Evolutionary conservation across 371 early-diverging fungal genomes (phyloP).

Genomic region (Zopfochytrium polystomum): DNA sequence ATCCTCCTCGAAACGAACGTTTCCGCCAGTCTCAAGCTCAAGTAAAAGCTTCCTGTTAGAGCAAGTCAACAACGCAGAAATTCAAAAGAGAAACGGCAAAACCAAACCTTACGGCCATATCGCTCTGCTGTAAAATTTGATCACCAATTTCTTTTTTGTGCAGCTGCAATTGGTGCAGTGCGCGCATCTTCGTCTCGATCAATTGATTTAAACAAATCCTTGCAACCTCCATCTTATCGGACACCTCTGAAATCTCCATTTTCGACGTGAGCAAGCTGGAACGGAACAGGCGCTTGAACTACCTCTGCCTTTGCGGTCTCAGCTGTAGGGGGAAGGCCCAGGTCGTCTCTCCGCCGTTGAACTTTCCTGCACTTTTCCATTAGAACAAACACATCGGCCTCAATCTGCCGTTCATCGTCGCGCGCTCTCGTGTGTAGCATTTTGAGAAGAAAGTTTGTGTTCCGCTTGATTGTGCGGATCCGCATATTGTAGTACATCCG

Average conservation of each 20-base stretch:
- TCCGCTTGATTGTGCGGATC: constrained; percentile 49
- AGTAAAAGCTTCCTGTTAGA: constrained; percentile 39
- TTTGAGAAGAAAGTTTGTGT: constrained; percentile 48
- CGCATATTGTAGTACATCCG: constrained; percentile 59
- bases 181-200: constrained; percentile 28
- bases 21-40: constrained; percentile 56
- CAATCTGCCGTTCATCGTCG: constrained; percentile 19
- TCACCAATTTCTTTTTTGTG: constrained; percentile 30
- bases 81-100: background rate
- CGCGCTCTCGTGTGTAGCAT: constrained; percentile 23
- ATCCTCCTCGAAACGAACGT: constrained; percentile 54
- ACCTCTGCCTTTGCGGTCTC: constrained; percentile 6
- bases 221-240: constrained; percentile 26
- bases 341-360: constrained; percentile 34
- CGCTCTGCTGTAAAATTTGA: constrained; percentile 43
- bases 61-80: background rate
- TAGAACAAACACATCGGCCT: constrained; percentile 28
- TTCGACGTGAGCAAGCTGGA: no score
- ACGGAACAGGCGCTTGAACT: no score
- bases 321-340: constrained; percentile 13
- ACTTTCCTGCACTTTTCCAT: constrained; percentile 25
- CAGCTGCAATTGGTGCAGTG: constrained; percentile 24
- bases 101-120: constrained; percentile 45
- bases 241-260: constrained; percentile 9
- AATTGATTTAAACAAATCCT: constrained; percentile 17